These are phyloP conservation scores for Tylopilus felleus DNA, from an alignment of 768 basidiomycete species.

Conservation along the genomic window DNA sequence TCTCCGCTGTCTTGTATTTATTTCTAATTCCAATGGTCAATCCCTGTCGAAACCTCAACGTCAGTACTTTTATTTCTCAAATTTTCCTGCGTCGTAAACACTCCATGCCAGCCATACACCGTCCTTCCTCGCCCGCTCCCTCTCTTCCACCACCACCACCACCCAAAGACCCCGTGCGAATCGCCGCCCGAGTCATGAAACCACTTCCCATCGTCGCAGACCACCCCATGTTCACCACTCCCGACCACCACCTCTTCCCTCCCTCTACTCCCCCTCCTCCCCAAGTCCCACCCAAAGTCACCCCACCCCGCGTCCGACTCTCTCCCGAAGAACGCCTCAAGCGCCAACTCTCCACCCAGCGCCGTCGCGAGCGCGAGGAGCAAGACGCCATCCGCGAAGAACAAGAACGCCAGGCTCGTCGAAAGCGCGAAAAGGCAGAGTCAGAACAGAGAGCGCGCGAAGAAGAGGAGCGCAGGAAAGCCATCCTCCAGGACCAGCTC, in stretches of 20 bases:
- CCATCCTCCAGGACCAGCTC: constrained; percentile 43
- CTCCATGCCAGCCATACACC: constrained; percentile 1
- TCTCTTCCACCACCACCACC: constrained; percentile 20
- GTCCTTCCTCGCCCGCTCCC: neutral
- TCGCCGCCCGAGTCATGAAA: constrained; percentile 3
- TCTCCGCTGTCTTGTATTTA: neutral
- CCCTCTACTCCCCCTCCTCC: constrained; percentile 8
- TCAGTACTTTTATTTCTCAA: constrained; percentile 12
- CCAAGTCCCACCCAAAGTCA: neutral
- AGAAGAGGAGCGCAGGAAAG: constrained; percentile 39
- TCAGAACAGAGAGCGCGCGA: constrained; percentile 33
- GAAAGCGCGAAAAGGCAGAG: constrained; percentile 17
- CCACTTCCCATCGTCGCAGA: constrained; percentile 21
- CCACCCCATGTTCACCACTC: neutral
- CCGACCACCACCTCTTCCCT: constrained; percentile 1
- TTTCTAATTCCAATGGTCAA: constrained; percentile 9
- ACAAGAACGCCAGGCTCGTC: constrained; percentile 36
- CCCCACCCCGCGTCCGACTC: constrained; percentile 9
- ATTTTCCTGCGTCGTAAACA: constrained; percentile 16
- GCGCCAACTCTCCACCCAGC: constrained; percentile 20
- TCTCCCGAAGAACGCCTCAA: constrained; percentile 28
- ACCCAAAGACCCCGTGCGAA: constrained; percentile 18
- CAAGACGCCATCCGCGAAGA: constrained; percentile 44
- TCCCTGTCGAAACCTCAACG: constrained; percentile 7
- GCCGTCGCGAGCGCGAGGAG: constrained; percentile 37